Base-by-base conservation (phyloP, 352 stramenopile genomes). In the Phytophthora pini region DNA sequence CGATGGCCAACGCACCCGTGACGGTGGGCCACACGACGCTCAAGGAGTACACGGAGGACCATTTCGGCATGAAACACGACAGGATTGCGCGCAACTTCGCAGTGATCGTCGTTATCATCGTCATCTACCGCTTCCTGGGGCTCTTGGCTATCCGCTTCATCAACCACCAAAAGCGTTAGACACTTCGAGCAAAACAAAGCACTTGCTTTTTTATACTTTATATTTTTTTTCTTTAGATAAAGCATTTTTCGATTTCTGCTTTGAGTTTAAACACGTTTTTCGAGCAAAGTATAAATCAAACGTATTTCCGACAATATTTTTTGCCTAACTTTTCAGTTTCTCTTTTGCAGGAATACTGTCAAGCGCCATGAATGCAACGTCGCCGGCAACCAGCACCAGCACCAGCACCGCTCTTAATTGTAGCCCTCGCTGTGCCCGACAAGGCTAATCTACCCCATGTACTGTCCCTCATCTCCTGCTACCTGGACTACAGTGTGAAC, bases 121-220 rank as follows among this genome's bases (percentile, higher is more conserved):
- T 39, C 27, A 66, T 80, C 26, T 82, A 77, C 36, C 62, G 60
- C 6, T 4, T 75, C 13, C 40, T 84, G 7, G 68, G 53, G 2
- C 62, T 78, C 9, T 26, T 84, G 10, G 57, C 57, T 17, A 51
- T 65, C 5, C 57, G 47, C 27, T 65, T 65, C 27, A 57, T 57
- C 46, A 65, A 68, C 48, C 59, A 82, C 49, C 70, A 84, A 46
- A 80, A 74, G 54, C 49, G 49, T 22, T 67, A 67, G 59, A 45
- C 34, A 3, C 3, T 26, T 17, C 17, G 17, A 4, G 24, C 24
- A 26, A 26, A 26, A 26, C 24, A 26, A 26, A 26, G 24, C 24
- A 26, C 24, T 26, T 34, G 4, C 27, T 11, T 34, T 10, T 32
- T 34, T 11, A 20, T 20, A 20, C 17, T 34, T 10, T 1, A 34